Conservation (phyloP, 2,329 filamentous ascomycete genomes). For the Colletotrichum cuscutae region DNA sequence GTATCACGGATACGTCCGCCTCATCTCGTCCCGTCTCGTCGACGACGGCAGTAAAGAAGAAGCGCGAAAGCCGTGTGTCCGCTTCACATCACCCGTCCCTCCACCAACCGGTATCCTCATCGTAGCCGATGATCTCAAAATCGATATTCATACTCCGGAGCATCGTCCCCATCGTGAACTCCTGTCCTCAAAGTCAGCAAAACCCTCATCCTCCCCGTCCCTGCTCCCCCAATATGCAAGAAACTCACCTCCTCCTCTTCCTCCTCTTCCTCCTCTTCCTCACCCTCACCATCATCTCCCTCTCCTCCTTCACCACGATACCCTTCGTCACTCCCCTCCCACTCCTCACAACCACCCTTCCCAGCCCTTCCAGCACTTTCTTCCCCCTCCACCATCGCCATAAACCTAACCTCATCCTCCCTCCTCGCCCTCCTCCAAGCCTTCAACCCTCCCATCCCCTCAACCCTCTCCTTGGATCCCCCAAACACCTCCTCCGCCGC, state of each 20-base stretch:
- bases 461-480: slow-evolving; percentile 16
- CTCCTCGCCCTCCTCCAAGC: slow-evolving; percentile 21
- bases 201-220: background rate
- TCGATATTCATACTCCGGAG: slow-evolving; percentile 35
- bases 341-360: background rate
- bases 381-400: slow-evolving; percentile 47
- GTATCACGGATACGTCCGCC: background rate
- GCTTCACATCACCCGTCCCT: slow-evolving; percentile 24
- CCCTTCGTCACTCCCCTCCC: background rate
- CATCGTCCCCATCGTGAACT: slow-evolving; percentile 36
- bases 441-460: slow-evolving; percentile 25
- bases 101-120: slow-evolving; percentile 31
- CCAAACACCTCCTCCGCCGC: slow-evolving; percentile 36
- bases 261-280: background rate
- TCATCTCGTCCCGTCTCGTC: background rate
- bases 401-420: slow-evolving; percentile 42
- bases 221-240: background rate
- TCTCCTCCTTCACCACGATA: background rate
- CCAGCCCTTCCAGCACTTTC: slow-evolving; percentile 35
- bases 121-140: slow-evolving; percentile 37
- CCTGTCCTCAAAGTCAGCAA: slow-evolving; percentile 20
- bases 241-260: slow-evolving; percentile 14
- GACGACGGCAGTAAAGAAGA: background rate
- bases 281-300: background rate
- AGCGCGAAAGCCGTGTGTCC: background rate